Conservation (phyloP, 1,284 basidiomycete genomes). For the Fomitopsis pinicola region DNA sequence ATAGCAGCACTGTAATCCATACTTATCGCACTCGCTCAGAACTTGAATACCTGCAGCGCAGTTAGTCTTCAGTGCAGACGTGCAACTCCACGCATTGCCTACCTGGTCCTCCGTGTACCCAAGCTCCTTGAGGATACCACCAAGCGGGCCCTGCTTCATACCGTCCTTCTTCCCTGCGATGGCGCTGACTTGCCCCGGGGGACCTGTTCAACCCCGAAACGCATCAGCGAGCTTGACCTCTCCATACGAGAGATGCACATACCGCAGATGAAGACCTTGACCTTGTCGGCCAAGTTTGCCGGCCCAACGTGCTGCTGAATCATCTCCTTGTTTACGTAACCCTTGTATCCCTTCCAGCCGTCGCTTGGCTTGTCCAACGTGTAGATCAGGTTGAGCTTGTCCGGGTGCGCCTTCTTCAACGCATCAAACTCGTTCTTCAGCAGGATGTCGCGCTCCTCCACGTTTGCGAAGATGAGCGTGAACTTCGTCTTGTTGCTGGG, state of each 20-base stretch:
- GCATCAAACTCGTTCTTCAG: slow-evolving; percentile 79
- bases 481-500: slow-evolving; percentile 90
- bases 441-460: slow-evolving; percentile 89
- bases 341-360: slow-evolving; percentile 70
- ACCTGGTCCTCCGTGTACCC: slow-evolving; percentile 85
- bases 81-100: slow-evolving; percentile 11
- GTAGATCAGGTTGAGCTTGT: slow-evolving; percentile 82
- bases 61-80: neutral
- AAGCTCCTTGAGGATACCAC: slow-evolving; percentile 81
- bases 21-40: slow-evolving; percentile 1
- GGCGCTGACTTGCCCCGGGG: slow-evolving; percentile 81
- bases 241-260: slow-evolving; percentile 16
- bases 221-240: neutral
- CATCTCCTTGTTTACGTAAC: slow-evolving; percentile 71
- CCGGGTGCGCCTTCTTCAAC: slow-evolving; percentile 66
- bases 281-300: slow-evolving; percentile 68
- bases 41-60: slow-evolving; percentile 10
- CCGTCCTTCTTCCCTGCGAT: slow-evolving; percentile 79
- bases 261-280: slow-evolving; percentile 91
- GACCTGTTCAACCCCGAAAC: slow-evolving; percentile 41
- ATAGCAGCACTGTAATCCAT: too few species aligned
- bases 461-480: slow-evolving; percentile 89
- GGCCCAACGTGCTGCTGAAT: slow-evolving; percentile 73
- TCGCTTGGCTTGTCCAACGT: slow-evolving; percentile 75
- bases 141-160: slow-evolving; percentile 80